Percentiles rank a stretch among this genome's conserved stretches.
These are phyloP conservation scores for Boletus barrowsii DNA, from an alignment of 768 basidiomycete genomes.

Conservation along the genomic window DNA sequence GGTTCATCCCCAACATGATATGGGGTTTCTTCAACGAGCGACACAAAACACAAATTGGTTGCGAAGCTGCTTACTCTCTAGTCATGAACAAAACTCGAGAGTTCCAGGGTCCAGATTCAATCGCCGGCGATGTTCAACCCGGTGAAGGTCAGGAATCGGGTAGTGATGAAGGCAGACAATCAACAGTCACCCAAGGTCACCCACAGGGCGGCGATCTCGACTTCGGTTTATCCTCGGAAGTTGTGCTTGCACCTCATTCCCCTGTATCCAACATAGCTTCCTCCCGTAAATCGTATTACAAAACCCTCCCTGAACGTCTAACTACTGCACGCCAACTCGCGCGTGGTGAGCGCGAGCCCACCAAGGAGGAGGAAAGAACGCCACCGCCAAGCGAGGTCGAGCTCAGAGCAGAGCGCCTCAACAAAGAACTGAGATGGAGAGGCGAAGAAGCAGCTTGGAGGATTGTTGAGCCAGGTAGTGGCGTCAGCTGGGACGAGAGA, in stretches of 20 bases:
- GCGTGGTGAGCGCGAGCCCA: slow-evolving; percentile 74
- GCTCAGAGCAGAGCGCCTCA: slow-evolving; percentile 79
- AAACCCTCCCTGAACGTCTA: slow-evolving; percentile 62
- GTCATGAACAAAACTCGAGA: slow-evolving; percentile 62
- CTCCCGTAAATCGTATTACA: slow-evolving; percentile 74
- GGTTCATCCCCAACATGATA: slow-evolving; percentile 84
- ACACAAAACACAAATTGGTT: slow-evolving; percentile 72
- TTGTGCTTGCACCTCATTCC: slow-evolving; percentile 64
- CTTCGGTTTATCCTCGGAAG: slow-evolving; percentile 67
- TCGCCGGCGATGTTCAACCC: slow-evolving; percentile 21
- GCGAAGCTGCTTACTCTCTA: slow-evolving; percentile 76
- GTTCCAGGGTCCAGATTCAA: slow-evolving; percentile 38
- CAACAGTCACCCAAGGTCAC: neutral
- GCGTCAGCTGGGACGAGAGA: slow-evolving; percentile 75
- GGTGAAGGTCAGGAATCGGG: slow-evolving; percentile 1
- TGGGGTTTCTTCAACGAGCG: slow-evolving; percentile 92
- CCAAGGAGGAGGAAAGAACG: slow-evolving; percentile 73
- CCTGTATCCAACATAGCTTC: slow-evolving; percentile 60
- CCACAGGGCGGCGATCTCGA: slow-evolving; percentile 58
- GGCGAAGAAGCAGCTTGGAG: slow-evolving; percentile 77
- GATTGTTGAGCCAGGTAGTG: slow-evolving; percentile 60
- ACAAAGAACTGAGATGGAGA: slow-evolving; percentile 87
- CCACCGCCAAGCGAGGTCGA: slow-evolving; percentile 89
- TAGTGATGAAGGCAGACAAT: slow-evolving; percentile 4
- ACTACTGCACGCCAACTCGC: slow-evolving; percentile 72